Conservation (phyloP, 225 moss, liverwort and hornwort genomes). For the Asterella californica region DNA sequence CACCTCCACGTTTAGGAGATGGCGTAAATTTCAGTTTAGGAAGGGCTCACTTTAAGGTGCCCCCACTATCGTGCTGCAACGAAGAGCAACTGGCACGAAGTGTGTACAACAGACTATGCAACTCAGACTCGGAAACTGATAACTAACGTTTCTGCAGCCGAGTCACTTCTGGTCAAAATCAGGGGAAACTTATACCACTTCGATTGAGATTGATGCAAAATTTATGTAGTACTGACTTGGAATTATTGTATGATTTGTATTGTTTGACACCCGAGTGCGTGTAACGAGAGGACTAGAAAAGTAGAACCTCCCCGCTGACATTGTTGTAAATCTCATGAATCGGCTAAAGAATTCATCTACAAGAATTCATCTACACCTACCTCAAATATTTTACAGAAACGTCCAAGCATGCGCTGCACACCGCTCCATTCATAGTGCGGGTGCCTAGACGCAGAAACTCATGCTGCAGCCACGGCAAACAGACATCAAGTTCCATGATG, state of each 20-base stretch:
- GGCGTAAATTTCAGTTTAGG: too few species aligned
- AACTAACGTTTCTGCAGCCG: neutral
- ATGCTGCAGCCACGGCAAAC: neutral
- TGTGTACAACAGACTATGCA: too few species aligned
- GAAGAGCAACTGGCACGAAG: too few species aligned
- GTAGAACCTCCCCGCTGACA: neutral
- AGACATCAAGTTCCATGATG: neutral
- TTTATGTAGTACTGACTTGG: neutral
- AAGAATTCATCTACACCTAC: conserved; percentile 4
- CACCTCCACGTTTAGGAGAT: too few species aligned
- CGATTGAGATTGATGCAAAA: neutral
- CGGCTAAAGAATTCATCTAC: neutral
- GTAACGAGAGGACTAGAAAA: neutral
- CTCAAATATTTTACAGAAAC: conserved; percentile 8
- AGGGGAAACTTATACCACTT: neutral
- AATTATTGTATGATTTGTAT: neutral
- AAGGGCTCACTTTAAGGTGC: too few species aligned
- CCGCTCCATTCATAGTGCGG: neutral
- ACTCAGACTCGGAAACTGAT: too few species aligned
- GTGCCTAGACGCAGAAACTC: neutral
- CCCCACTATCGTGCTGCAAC: neutral
- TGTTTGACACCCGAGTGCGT: neutral
- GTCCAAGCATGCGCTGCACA: neutral
- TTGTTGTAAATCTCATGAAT: neutral
- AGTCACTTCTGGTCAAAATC: neutral